A percentile compares a stretch with the other conserved stretches of the same genome.
These are phyloP conservation scores for Flaveria brownii DNA, from an alignment of 129 eudicot genomes.

Conservation along the genomic window DNA sequence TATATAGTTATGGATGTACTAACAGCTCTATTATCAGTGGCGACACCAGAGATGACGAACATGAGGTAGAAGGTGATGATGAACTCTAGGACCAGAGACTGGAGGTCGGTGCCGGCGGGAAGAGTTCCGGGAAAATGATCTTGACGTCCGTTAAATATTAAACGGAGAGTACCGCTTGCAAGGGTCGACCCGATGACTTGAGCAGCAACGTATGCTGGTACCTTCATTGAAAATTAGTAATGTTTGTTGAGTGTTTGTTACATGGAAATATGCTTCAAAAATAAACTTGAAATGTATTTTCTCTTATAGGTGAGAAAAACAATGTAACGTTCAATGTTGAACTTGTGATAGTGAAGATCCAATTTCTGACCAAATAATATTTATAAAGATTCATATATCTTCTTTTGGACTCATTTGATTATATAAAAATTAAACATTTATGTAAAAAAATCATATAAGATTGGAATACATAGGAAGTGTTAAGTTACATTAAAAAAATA, in stretches of 20 bases:
- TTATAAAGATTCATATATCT: not conserved
- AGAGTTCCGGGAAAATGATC: conserved; percentile 72
- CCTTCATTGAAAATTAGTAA: conserved; percentile 33
- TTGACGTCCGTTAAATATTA: conserved; percentile 63
- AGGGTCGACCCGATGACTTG: conserved; percentile 75
- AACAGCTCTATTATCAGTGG: conserved; percentile 88
- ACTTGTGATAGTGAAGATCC: conserved; percentile 13
- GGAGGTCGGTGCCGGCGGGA: conserved; percentile 65
- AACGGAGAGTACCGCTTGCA: conserved; percentile 79
- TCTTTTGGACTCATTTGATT: not conserved
- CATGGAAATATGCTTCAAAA: not conserved
- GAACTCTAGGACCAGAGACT: conserved; percentile 68
- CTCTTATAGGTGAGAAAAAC: too few species aligned
- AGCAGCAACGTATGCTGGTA: conserved; percentile 66
- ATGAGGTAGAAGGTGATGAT: conserved; percentile 84
- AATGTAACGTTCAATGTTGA: conserved; percentile 18
- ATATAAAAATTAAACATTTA: too few species aligned
- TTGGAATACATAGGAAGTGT: too few species aligned
- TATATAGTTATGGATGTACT: conserved; percentile 25
- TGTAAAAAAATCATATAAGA: too few species aligned
- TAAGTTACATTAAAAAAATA: too few species aligned
- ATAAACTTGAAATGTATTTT: not conserved
- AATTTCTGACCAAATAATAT: conserved; percentile 11
- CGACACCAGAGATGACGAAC: conserved; percentile 88
- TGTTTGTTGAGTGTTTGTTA: not conserved